Evolutionary conservation across 2,329 filamentous ascomycete species (phyloP).

Genomic region (Cytospora chrysosperma): DNA sequence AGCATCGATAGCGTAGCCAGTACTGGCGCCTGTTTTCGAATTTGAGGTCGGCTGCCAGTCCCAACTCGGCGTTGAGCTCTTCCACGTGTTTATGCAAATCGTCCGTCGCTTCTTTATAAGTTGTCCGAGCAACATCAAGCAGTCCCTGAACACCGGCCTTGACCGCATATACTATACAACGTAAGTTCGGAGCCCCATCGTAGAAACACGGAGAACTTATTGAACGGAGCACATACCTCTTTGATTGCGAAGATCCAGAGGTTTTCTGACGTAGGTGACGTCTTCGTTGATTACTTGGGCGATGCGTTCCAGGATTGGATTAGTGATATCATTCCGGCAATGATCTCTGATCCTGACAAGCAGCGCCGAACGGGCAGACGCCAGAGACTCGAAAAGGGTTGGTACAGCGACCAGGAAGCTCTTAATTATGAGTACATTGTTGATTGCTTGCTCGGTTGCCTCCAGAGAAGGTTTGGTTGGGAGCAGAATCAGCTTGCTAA

Average conservation of each 20-base stretch:
- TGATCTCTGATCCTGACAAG: constrained; percentile 67
- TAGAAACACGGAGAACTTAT: neutral
- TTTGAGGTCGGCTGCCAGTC: constrained; percentile 64
- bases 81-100: constrained; percentile 58
- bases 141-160: constrained; percentile 79
- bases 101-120: constrained; percentile 83
- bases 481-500: constrained; percentile 82
- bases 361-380: constrained; percentile 61
- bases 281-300: constrained; percentile 74
- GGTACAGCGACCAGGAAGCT: constrained; percentile 70
- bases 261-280: constrained; percentile 72
- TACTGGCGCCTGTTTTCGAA: constrained; percentile 79
- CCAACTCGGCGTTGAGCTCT: constrained; percentile 63
- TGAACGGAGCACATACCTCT: constrained; percentile 38
- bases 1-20: constrained; percentile 66
- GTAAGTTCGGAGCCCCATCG: constrained; percentile 23
- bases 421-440: constrained; percentile 84
- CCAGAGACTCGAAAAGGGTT: constrained; percentile 66
- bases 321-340: constrained; percentile 63
- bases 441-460: constrained; percentile 77
- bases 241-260: constrained; percentile 86
- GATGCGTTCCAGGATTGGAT: constrained; percentile 64
- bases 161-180: constrained; percentile 22
- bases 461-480: constrained; percentile 64
- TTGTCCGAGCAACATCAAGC: constrained; percentile 82